Conservation (phyloP, 305 asterid genomes). For the Vinca major region DNA sequence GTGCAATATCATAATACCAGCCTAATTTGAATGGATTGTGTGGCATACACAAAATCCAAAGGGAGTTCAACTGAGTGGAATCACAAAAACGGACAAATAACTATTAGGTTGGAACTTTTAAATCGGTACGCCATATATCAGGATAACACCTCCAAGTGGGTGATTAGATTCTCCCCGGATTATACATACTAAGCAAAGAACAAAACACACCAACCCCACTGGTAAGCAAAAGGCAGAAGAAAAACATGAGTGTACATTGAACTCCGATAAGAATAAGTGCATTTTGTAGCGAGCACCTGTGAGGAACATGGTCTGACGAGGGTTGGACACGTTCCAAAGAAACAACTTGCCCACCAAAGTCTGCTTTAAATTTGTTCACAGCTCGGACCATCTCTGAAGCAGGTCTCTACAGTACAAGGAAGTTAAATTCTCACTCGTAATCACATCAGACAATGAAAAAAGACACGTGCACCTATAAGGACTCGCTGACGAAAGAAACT, state of each 20-base stretch:
- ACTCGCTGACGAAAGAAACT: slow-evolving; percentile 4
- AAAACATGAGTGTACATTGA: background rate
- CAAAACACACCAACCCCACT: background rate
- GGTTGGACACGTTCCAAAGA: slow-evolving; percentile 89
- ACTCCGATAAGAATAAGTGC: slow-evolving; percentile 1
- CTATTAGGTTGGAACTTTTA: background rate
- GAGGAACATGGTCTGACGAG: slow-evolving; percentile 95
- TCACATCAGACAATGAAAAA: background rate
- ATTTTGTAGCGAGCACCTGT: slow-evolving; percentile 45
- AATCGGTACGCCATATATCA: background rate
- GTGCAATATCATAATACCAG: background rate
- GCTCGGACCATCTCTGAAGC: slow-evolving; percentile 78
- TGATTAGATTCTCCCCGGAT: background rate
- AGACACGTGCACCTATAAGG: background rate
- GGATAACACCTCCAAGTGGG: background rate
- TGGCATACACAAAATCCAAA: no score
- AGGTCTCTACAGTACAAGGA: slow-evolving; percentile 53
- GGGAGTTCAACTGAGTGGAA: background rate
- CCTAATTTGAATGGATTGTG: background rate
- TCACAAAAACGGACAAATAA: background rate
- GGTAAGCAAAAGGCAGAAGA: background rate
- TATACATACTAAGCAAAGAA: background rate
- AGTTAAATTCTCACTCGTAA: background rate
- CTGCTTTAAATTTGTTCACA: slow-evolving; percentile 87
- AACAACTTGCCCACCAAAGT: slow-evolving; percentile 82